Percentiles rank a stretch among this genome's conserved stretches.
Evolutionary conservation across 306 rosid species (phyloP).

Genomic region (Casuarina glauca): DNA sequence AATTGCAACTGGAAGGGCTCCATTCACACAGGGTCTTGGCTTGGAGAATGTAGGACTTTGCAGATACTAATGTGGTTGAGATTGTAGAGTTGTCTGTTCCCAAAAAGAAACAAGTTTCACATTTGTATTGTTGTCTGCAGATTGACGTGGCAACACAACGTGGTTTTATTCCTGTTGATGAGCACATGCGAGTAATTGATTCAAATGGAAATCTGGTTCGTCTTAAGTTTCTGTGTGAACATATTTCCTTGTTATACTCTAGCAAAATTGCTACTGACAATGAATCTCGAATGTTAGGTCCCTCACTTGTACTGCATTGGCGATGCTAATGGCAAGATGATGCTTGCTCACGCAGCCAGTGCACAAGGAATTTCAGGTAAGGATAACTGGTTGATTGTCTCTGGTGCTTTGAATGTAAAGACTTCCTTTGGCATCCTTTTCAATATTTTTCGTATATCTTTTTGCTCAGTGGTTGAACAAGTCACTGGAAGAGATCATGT

Average conservation of each 20-base stretch:
- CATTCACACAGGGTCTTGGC: conserved; percentile 94
- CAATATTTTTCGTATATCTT: conserved; percentile 5
- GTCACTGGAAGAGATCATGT: conserved; percentile 88
- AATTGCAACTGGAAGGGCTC: conserved; percentile 98
- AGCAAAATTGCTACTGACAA: conserved; percentile 26
- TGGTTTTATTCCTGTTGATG: conserved; percentile 93
- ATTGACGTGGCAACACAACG: conserved; percentile 78
- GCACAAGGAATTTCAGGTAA: conserved; percentile 97
- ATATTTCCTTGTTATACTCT: conserved; percentile 6
- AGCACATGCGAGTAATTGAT: conserved; percentile 84
- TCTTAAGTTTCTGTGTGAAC: conserved; percentile 27
- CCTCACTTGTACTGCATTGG: conserved; percentile 92
- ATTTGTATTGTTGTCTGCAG: conserved; percentile 45
- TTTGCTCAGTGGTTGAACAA: conserved; percentile 83
- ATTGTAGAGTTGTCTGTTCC: not conserved
- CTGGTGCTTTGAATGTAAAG: not conserved
- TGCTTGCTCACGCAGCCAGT: conserved; percentile 99
- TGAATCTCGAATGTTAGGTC: conserved; percentile 55
- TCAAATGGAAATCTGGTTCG: conserved; percentile 78
- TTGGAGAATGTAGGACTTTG: conserved; percentile 78
- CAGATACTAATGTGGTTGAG: conserved; percentile 20
- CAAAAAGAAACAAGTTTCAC: conserved; percentile 10
- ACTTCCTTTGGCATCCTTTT: conserved; percentile 15
- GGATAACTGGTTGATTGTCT: conserved; percentile 19
- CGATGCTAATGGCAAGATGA: conserved; percentile 96